Conservation (phyloP, 345 rosid genomes). For the Eucalyptus albens region DNA sequence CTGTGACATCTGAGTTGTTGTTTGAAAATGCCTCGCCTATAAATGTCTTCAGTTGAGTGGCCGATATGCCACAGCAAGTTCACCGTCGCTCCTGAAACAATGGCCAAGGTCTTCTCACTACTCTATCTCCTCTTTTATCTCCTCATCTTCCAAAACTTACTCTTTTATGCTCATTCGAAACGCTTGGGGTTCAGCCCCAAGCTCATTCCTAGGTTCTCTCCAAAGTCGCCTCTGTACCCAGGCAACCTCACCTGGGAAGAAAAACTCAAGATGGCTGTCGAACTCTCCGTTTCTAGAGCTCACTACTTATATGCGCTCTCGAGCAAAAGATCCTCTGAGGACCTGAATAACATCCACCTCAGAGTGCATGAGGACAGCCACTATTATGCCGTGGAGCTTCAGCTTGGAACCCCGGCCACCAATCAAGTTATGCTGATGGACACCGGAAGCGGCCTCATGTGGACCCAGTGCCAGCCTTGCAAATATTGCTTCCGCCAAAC, state of each 20-base stretch:
- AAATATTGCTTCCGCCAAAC: background rate
- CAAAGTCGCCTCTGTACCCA: slow-evolving; percentile 3
- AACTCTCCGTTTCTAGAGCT: background rate
- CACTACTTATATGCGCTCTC: background rate
- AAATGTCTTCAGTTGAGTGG: background rate
- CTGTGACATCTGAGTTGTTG: background rate
- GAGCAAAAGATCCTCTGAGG: background rate
- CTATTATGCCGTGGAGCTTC: background rate
- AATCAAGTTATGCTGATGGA: background rate
- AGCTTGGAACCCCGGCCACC: background rate
- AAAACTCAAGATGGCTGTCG: background rate
- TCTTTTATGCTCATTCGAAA: background rate
- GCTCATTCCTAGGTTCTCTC: slow-evolving; percentile 4
- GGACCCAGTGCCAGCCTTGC: slow-evolving; percentile 15
- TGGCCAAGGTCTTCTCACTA: background rate
- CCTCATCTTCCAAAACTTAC: background rate
- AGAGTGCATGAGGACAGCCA: background rate
- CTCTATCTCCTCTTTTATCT: background rate
- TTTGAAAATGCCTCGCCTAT: background rate
- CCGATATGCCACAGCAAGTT: background rate
- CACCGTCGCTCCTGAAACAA: background rate
- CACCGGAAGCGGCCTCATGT: background rate
- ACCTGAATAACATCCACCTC: background rate
- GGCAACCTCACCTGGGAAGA: slow-evolving; percentile 3
- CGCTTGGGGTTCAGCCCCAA: background rate